Evolutionary conservation across 768 basidiomycete species (phyloP), one percentile per base, ranked within the genome.

Genomic region (Harrya chromipes): DNA sequence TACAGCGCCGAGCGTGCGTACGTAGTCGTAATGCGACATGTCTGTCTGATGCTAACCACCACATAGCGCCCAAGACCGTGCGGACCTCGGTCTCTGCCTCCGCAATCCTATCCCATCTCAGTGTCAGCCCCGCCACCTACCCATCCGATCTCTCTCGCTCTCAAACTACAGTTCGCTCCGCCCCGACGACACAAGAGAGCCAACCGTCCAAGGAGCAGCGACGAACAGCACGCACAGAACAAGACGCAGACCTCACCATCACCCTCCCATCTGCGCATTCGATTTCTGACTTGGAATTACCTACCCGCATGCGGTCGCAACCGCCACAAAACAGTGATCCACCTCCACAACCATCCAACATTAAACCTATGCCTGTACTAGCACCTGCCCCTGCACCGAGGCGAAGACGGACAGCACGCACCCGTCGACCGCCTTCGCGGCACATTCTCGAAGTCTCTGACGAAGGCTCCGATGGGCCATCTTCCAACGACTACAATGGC

Each of bases 61-160:
- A 7, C 3, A 33, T 33, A 33, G 33, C 33, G 1, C 33, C 33
- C 33, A 33, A 33, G 33, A 33, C 33, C 14, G 14, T 33, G 6
- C 33, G 33, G 33, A 33, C 33, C 33, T 33, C 33, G 4, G 33
- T 33, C 14, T 33, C 33, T 7, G 33, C 33, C 33, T 44, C 58
- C 17, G 37, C 52, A 9, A 33, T 55, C 12, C 48, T 49, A n/a
- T 37, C 36, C 16, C 61, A 35, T 35, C 47, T 29, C 19, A 3
- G 36, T 26, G 19, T 43, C 34, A 47, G 38, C 57, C 66, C n/a
- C 53, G 69, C 34, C 51, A 56, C 49, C 37, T 66, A 48, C 61
- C 62, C 71, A 4, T 81, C 82, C 46, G 81, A 83, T 62, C 62
- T 77, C 13, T 82, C 80, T n/a, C 86, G 85, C 2, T 88, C 87